A percentile compares a stretch with the other conserved stretches of the same genome.
These are phyloP conservation scores for Rubia occidens DNA, from an alignment of 305 asterid species.

Conservation along the genomic window DNA sequence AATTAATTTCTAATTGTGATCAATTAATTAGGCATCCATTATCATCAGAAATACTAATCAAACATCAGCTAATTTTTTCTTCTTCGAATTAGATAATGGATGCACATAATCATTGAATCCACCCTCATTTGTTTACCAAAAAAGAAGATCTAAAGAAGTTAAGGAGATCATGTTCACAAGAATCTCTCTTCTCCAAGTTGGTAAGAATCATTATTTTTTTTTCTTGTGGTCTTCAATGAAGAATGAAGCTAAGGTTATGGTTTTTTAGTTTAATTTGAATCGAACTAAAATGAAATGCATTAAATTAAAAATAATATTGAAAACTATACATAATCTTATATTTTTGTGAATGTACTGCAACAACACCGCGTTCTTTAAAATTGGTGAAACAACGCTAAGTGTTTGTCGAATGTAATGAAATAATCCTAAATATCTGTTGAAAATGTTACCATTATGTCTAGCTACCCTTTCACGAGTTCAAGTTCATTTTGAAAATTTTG, in stretches of 20 bases:
- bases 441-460: too few species aligned
- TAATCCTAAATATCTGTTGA: too few species aligned
- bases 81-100: background rate
- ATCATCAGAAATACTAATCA: background rate
- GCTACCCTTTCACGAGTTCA: too few species aligned
- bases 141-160: constrained; percentile 3
- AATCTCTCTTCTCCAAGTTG: constrained; percentile 16
- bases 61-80: background rate
- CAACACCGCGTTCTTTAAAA: too few species aligned
- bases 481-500: too few species aligned
- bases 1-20: background rate
- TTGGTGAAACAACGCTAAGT: too few species aligned
- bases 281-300: too few species aligned
- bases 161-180: constrained; percentile 11
- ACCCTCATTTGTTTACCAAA: background rate
- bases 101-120: background rate
- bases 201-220: background rate
- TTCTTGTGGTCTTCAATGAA: background rate
- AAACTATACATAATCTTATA: too few species aligned
- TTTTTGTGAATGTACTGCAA: too few species aligned
- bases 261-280: too few species aligned
- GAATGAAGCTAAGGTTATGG: background rate
- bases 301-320: too few species aligned
- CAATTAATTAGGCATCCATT: constrained; percentile 1
- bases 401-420: too few species aligned